Evolutionary conservation across 208 protist species (phyloP), one percentile per base, ranked within the genome.

Genomic region (Trypanosoma avium): DNA sequence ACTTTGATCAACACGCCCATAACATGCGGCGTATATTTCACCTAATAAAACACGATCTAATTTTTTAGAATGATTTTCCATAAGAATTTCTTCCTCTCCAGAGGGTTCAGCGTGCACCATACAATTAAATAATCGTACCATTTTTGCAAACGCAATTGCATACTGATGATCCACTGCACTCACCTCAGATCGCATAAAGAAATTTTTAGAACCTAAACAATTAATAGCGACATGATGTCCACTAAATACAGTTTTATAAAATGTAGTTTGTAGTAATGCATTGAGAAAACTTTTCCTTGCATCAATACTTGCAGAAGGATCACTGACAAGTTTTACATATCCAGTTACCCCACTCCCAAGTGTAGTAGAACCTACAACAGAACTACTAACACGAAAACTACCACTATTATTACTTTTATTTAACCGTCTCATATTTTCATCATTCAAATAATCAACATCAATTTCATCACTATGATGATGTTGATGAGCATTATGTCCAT

Each of bases 51-150:
- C 68, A 48, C 73, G 75, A 56, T 82, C 70, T 19, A 82, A 61
- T 55, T 75, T 62, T 17, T 57, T 47, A 15, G 77, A 77, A n/a
- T 69, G 76, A 22, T 55, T 61, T 50, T 82, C 84, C 27, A 82
- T 76, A 6, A 90, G 73, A 8, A 83, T 49, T 33, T 71, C 69
- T 36, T 79, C 81, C 52, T 90, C 84, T 19, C 79, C 77, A 4
- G 53, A 77, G 3, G 74, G 59, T 35, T 85, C 77, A 1, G 84
- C 77, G 40, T 87, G 79, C 17, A 67, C 67, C 77, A 85, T 88
- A 60, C 77, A 82, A 63, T 86, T 88, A 46, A 88, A 88, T 9
- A 88, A 58, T 8, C 85, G 77, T 6, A 88, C 70, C n/a, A 86
- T 64, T 49, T 88, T 86, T 19, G 79, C 70, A 35, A 92, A 82